Evolutionary conservation across 169 alveolate species (phyloP).

Genomic region (Miamiensis avidus): DNA sequence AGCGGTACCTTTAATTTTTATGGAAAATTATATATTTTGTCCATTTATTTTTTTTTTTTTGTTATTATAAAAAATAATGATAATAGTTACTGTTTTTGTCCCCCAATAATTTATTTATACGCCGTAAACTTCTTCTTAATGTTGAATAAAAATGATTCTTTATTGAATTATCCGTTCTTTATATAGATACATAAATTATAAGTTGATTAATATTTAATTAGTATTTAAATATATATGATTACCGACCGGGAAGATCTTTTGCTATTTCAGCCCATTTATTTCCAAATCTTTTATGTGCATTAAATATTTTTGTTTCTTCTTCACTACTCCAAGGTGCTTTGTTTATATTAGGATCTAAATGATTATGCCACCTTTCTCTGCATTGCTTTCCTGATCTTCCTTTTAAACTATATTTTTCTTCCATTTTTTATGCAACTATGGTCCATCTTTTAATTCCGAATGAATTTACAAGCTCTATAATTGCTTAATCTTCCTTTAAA

Average conservation of each 20-base stretch:
- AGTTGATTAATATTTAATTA: not conserved
- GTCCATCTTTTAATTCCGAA: slow-evolving; percentile 80
- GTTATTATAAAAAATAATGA: not conserved
- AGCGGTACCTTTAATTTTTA: slow-evolving; percentile 38
- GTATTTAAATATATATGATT: not conserved
- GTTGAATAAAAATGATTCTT: slow-evolving; percentile 87
- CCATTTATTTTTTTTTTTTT: too few species aligned
- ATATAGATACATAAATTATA: not conserved
- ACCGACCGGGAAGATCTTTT: slow-evolving; percentile 77
- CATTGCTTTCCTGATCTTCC: slow-evolving; percentile 82
- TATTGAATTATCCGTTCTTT: slow-evolving; percentile 87
- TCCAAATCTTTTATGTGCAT: slow-evolving; percentile 74
- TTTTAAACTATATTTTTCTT: slow-evolving; percentile 36
- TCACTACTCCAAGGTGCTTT: slow-evolving; percentile 75
- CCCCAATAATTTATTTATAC: slow-evolving; percentile 44
- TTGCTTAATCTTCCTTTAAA: slow-evolving; percentile 68
- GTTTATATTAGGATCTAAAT: slow-evolving; percentile 79
- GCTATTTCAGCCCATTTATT: slow-evolving; percentile 91
- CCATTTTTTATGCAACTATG: slow-evolving; percentile 58
- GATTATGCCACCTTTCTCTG: slow-evolving; percentile 88
- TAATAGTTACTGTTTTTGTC: slow-evolving; percentile 44
- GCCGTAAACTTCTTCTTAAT: slow-evolving; percentile 47
- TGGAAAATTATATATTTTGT: not conserved
- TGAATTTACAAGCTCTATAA: slow-evolving; percentile 58
- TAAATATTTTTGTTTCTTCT: slow-evolving; percentile 78